Percentiles rank a stretch among this genome's conserved stretches.
Evolutionary conservation across 257 asterid species (phyloP).

Genomic region (Solanum gandarillasii): DNA sequence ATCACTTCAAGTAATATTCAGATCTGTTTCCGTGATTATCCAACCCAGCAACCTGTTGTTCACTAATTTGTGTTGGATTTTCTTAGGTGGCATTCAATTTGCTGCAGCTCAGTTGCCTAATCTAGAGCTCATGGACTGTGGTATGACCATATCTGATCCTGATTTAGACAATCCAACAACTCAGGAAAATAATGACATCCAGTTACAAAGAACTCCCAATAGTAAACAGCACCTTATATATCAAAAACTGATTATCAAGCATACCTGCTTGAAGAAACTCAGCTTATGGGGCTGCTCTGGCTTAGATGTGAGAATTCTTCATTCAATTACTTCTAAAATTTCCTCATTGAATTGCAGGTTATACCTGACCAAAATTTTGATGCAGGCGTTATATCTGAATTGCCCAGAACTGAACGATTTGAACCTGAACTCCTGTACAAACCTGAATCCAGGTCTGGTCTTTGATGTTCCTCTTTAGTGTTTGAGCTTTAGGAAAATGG

Average conservation of each 20-base stretch:
- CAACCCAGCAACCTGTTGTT: neutral
- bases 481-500: neutral
- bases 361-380: neutral
- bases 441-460: constrained; percentile 71
- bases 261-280: constrained; percentile 64
- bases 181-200: constrained; percentile 27
- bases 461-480: neutral
- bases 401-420: constrained; percentile 72
- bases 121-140: constrained; percentile 86
- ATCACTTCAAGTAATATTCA: constrained; percentile 73
- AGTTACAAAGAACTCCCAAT: constrained; percentile 36
- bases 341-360: neutral
- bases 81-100: constrained; percentile 87
- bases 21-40: neutral
- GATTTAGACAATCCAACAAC: constrained; percentile 20
- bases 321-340: neutral
- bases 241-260: constrained; percentile 91
- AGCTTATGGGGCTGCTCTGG: constrained; percentile 99
- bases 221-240: constrained; percentile 50
- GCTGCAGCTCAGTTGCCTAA: constrained; percentile 90
- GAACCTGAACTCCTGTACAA: constrained; percentile 76
- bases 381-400: constrained; percentile 80
- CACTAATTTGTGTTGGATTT: neutral
- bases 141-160: constrained; percentile 76
- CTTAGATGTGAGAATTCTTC: constrained; percentile 66